Conservation (phyloP, 441 rosid species). For the Arabidopsis lyrata region DNA sequence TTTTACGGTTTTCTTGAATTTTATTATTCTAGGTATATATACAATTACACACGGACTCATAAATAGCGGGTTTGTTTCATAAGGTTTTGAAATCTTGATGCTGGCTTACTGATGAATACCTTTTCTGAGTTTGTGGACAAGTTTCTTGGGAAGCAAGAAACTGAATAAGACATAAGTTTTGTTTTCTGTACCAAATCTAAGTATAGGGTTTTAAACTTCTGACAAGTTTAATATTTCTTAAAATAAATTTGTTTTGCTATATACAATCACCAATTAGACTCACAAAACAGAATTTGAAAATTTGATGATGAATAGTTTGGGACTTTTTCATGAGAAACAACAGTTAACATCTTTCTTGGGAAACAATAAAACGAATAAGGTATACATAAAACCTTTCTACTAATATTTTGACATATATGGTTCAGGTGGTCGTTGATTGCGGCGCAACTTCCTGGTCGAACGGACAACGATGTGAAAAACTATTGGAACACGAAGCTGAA, state of each 20-base stretch:
- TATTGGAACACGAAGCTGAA: constrained; percentile 96
- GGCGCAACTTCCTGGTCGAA: constrained; percentile 93
- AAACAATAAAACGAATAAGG: constrained; percentile 2
- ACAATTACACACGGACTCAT: neutral
- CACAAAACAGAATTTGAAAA: neutral
- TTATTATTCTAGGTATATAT: neutral
- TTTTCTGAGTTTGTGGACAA: neutral
- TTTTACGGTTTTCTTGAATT: neutral
- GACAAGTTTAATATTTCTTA: too few relatives aligned
- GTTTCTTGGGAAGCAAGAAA: constrained; percentile 35
- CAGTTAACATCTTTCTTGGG: neutral
- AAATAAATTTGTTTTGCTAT: neutral
- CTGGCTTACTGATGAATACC: neutral
- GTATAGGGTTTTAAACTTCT: neutral
- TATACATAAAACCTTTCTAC: neutral
- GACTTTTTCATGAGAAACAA: neutral
- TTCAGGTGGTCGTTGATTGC: constrained; percentile 92
- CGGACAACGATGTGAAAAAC: constrained; percentile 92
- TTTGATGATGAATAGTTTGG: neutral
- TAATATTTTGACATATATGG: constrained; percentile 2
- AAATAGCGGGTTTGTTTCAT: neutral
- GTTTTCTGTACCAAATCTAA: neutral
- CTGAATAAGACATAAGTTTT: neutral
- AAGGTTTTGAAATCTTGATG: neutral
- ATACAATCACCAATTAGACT: neutral